Evolutionary conservation across 306 rosid species (phyloP).

Genomic region (Rosa chinensis): DNA sequence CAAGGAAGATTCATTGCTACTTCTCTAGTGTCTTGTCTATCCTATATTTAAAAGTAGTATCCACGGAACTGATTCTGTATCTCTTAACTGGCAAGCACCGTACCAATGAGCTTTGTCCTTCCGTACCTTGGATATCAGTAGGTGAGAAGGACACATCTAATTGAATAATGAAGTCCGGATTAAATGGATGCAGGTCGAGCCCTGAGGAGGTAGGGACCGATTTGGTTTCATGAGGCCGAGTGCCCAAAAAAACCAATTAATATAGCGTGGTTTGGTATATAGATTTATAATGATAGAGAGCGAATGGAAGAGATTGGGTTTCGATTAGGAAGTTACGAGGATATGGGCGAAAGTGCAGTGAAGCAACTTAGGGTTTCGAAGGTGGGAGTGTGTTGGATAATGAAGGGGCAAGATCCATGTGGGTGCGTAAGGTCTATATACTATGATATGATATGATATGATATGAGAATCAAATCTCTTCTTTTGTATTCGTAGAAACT

Average conservation of each 20-base stretch:
- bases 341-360: slow-evolving; percentile 49
- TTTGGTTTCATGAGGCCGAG: slow-evolving; percentile 9
- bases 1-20: slow-evolving; percentile 18
- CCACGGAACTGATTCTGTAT: slow-evolving; percentile 5
- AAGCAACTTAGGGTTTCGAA: slow-evolving; percentile 25
- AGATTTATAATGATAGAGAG: not conserved
- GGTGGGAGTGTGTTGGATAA: slow-evolving; percentile 48
- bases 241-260: not conserved
- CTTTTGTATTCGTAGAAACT: slow-evolving; percentile 21
- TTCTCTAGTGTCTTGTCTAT: not conserved
- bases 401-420: slow-evolving; percentile 76
- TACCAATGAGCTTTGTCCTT: slow-evolving; percentile 41
- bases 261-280: not conserved
- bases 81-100: slow-evolving; percentile 48
- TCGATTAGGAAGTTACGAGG: slow-evolving; percentile 3
- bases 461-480: slow-evolving; percentile 29
- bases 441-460: not conserved
- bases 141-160: slow-evolving; percentile 29
- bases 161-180: slow-evolving; percentile 10
- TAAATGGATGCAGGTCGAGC: slow-evolving; percentile 8
- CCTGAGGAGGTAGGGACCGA: slow-evolving; percentile 18
- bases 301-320: slow-evolving; percentile 7
- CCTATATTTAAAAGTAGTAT: not conserved
- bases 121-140: slow-evolving; percentile 49
- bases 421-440: slow-evolving; percentile 22